Conservation (phyloP, 2,329 filamentous ascomycete species). For the Phyllosticta capitalensis region DNA sequence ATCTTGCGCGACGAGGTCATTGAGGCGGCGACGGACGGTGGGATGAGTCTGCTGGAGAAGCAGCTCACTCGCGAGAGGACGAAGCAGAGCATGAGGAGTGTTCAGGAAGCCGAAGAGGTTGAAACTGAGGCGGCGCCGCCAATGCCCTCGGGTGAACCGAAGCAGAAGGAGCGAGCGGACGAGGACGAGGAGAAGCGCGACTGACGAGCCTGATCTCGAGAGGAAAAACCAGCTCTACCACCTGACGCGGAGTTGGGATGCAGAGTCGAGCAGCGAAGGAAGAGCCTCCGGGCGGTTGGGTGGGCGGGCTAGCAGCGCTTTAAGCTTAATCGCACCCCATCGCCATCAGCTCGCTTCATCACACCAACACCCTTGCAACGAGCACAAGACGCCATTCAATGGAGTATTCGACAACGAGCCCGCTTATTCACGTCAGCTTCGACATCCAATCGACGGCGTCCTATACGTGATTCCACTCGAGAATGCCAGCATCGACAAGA, state of each 20-base stretch:
- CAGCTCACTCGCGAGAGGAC: not conserved
- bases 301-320: not conserved
- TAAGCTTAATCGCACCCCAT: not conserved
- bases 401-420: not conserved
- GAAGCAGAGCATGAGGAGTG: not conserved
- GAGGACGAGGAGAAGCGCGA: not conserved
- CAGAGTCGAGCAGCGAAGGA: not conserved
- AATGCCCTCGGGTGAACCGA: not conserved
- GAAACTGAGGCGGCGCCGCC: not conserved
- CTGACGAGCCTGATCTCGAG: not conserved
- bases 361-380: not conserved
- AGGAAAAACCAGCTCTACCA: not conserved
- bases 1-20: constrained; percentile 46
- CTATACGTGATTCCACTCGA: not conserved
- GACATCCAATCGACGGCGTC: not conserved
- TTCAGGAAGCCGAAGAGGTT: not conserved
- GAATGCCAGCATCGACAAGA: too few relatives aligned
- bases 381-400: not conserved
- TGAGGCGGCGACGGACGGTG: not conserved
- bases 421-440: not conserved
- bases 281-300: not conserved
- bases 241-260: not conserved
- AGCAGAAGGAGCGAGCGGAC: not conserved
- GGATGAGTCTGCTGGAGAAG: not conserved
- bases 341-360: not conserved